Evolutionary conservation across 805 yeast genomes (phyloP).

Genomic region (Soucietia sequanensis): DNA sequence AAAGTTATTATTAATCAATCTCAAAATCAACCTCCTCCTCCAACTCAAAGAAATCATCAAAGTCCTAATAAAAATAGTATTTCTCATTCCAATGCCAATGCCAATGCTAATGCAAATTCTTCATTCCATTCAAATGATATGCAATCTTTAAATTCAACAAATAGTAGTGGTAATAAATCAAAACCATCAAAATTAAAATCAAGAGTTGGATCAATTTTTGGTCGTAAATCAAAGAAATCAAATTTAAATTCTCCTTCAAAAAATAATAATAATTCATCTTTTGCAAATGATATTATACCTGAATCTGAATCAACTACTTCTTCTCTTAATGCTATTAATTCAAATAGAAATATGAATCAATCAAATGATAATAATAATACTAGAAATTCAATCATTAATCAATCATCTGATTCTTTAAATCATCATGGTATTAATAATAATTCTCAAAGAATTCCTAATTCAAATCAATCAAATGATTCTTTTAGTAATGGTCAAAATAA

Average conservation of each 20-base stretch:
- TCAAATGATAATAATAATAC: neutral
- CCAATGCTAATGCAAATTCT: neutral
- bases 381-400: neutral
- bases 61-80: too few species aligned
- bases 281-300: constrained; percentile 24
- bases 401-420: constrained; percentile 8
- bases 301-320: constrained; percentile 23
- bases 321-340: constrained; percentile 7
- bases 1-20: neutral
- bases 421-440: neutral
- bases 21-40: neutral
- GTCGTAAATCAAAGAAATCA: constrained; percentile 52
- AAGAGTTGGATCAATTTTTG: constrained; percentile 73
- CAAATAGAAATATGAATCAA: neutral
- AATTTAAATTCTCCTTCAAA: neutral
- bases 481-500: neutral
- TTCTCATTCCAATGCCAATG: too few species aligned
- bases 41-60: too few species aligned
- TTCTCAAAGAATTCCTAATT: neutral
- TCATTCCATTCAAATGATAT: neutral
- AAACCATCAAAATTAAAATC: constrained; percentile 53
- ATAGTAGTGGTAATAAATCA: neutral
- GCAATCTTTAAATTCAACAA: neutral
- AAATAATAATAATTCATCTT: constrained; percentile 7
- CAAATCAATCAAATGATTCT: constrained; percentile 7